phyloP scores from a whole-genome alignment of 371 early-diverging fungal species.

The Phascolomyces articulosus region DNA sequence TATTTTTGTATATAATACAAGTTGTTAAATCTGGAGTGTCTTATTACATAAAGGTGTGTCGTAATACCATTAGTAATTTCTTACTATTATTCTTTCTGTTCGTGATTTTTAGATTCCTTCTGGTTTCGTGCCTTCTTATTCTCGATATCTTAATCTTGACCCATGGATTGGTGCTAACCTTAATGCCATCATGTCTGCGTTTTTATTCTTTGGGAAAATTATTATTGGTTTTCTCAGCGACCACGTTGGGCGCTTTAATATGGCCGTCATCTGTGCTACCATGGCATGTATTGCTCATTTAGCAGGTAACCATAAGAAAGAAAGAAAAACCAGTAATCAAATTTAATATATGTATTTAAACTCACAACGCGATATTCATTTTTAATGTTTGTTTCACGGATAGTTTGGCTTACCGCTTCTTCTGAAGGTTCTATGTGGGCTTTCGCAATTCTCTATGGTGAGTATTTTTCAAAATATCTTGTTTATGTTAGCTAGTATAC shows the following conservation, averaged over 20 bases:
- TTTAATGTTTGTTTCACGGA: too few relatives aligned
- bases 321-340: too few relatives aligned
- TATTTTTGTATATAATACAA: too few relatives aligned
- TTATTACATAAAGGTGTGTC: too few relatives aligned
- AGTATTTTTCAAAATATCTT: neutral
- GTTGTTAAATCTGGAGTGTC: too few relatives aligned
- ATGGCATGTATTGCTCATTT: slow-evolving; percentile 43
- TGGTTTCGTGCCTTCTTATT: slow-evolving; percentile 25
- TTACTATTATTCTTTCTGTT: neutral
- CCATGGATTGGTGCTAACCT: slow-evolving; percentile 39
- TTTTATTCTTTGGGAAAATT: slow-evolving; percentile 49
- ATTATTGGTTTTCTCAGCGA: slow-evolving; percentile 54
- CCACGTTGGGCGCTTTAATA: slow-evolving; percentile 59
- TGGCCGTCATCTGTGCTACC: slow-evolving; percentile 44
- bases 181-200: slow-evolving; percentile 48
- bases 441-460: slow-evolving; percentile 43
- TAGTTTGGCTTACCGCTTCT: slow-evolving; percentile 45
- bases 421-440: slow-evolving; percentile 41
- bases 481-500: too few relatives aligned
- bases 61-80: too few relatives aligned
- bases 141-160: slow-evolving; percentile 31
- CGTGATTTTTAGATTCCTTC: slow-evolving; percentile 9
- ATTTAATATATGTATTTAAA: too few relatives aligned
- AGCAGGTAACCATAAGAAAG: slow-evolving; percentile 4
- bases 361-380: too few relatives aligned